Evolutionary conservation across 441 rosid genomes (phyloP), one percentile per base, ranked within the genome.

Genomic region (Erysimum cheiri): DNA sequence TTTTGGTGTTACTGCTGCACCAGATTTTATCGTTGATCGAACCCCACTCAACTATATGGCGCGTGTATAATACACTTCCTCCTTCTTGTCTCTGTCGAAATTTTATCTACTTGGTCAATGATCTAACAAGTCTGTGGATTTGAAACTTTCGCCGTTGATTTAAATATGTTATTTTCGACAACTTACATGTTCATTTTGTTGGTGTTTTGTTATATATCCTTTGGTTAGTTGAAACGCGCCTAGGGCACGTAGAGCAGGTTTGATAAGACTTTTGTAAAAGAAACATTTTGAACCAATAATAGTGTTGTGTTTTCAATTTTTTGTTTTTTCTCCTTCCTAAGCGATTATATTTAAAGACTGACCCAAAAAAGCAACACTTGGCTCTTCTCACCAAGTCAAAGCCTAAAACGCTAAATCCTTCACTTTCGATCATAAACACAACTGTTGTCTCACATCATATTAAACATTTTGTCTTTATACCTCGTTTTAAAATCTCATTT

Each of bases 381-480:
- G 62, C 57, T 60, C 69, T 32, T 50, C 61, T 58, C 46, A 64
- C 46, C 67, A 66, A 58, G 71, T 65, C 67, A 73, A 73, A 73
- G 32, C 72, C 48, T 22, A 22, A 55, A 54, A 35, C 49, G 41
- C 52, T 48, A 58, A 57, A 31, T 49, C 59, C 8, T 48, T 73
- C 41, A 26, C 35, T 74, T 67, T 53, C 68, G 35, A 50, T 43
- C 72, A 36, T 50, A 57, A 64, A 26, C 67, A 55, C 33, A 56
- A 13, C 63, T n/a, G n/a, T n/a, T 43, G 54, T 50, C 15, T 22
- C 59, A 60, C 49, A 60, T 60, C 19, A 44, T 33, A 11, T 1
- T 41, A n/a, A 40, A 52, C 13, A 60, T 60, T 26, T 60, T 32
- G 24, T 40, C 15, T 31, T 70, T 37, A 33, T 22, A 22, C 24